Base-by-base conservation (phyloP, 768 basidiomycete species). In the Russula lepida region DNA sequence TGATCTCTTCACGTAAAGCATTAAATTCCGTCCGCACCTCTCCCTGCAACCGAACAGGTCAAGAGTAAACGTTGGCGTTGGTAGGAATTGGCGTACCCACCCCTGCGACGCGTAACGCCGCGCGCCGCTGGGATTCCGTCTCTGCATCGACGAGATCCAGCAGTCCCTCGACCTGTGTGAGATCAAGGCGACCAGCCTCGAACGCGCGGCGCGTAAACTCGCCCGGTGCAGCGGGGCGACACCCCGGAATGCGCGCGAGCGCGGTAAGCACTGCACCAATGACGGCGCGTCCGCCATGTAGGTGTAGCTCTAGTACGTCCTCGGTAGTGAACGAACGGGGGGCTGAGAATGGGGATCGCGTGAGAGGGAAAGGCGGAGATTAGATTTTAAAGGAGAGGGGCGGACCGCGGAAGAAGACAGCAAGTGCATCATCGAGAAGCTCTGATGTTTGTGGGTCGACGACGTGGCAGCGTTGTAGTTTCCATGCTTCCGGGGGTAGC, bases 131-230 rank as follows among this genome's bases (percentile, higher is more conserved):
- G 19, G 75, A 76, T 66, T 92, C 90, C 0, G 93, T 95, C 68
- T 94, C 91, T 0, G 92, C 91, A 56, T 94, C 85, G 46, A 95
- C 86, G 33, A 95, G 78, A 69, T 95, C 93, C 60, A 85, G 83
- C 58, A 95, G 70, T 6, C 91, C 93, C 69, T 95, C 93, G 0
- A 91, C 92, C 73, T 95, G 88, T 0, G 91, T 92, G 58, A 95
- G 73, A 68, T 94, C 92, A 56, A 95, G 75, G 46, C 90, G 79
- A 0, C 93, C 93, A 21, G 82, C 85, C 28, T 85, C 75, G 64
- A 92, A 90, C 0, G 92, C 92, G 47, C 89, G 84, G 28, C 86
- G 80, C 15, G 93, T 94, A 68, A 95, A 95, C 72, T 95, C 93
- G 30, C 93, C 93, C 2, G 86, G 82, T 68, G 87, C 85, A 1